Conservation (phyloP, 306 rosid species). For the Cicer chorassanicum region DNA sequence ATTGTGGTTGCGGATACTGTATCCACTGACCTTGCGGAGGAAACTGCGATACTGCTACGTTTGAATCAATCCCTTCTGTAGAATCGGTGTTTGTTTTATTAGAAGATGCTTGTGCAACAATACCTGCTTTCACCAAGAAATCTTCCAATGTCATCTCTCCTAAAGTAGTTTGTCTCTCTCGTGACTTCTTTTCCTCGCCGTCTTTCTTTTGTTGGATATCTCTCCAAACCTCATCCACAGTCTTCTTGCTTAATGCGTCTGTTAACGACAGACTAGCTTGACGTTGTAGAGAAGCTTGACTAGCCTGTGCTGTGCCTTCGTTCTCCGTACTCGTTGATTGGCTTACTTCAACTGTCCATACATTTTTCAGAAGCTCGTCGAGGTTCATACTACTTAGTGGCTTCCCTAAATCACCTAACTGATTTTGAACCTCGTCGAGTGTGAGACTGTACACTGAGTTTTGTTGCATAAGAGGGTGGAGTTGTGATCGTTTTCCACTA, state of each 20-base stretch:
- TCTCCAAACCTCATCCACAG: slow-evolving; percentile 98
- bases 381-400: slow-evolving; percentile 97
- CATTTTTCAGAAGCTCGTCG: slow-evolving; percentile 93
- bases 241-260: slow-evolving; percentile 82
- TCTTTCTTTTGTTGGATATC: slow-evolving; percentile 86
- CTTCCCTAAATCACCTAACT: slow-evolving; percentile 90
- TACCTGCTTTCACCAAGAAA: slow-evolving; percentile 97
- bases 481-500: slow-evolving; percentile 71
- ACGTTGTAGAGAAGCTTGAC: slow-evolving; percentile 71
- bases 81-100: slow-evolving; percentile 53
- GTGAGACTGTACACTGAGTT: slow-evolving; percentile 92
- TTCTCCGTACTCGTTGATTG: slow-evolving; percentile 60
- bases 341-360: slow-evolving; percentile 86
- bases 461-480: slow-evolving; percentile 71
- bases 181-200: slow-evolving; percentile 60
- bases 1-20: slow-evolving; percentile 69
- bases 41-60: slow-evolving; percentile 57
- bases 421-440: slow-evolving; percentile 93
- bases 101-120: slow-evolving; percentile 69
- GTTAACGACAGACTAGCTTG: slow-evolving; percentile 85
- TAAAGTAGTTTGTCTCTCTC: slow-evolving; percentile 78
- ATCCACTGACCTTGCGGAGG: slow-evolving; percentile 81
- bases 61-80: slow-evolving; percentile 53
- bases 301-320: slow-evolving; percentile 57
- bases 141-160: slow-evolving; percentile 99